Percentiles rank a stretch among this genome's conserved stretches.
These are phyloP conservation scores for Aspergillus incahuasiensis DNA, from an alignment of 495 filamentous ascomycete species.

Conservation along the genomic window DNA sequence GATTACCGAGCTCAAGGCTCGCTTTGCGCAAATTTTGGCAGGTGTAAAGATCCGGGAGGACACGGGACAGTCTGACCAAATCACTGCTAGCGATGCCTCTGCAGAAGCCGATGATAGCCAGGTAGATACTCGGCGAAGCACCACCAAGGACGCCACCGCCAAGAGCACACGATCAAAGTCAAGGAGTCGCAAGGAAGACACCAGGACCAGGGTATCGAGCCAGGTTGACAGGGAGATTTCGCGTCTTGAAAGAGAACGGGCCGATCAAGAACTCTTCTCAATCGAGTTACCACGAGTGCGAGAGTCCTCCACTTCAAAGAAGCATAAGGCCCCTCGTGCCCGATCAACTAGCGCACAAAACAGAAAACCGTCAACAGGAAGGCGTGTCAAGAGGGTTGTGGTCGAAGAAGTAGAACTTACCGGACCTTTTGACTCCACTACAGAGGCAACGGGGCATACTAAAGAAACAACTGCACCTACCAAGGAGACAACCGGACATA, in stretches of 20 bases:
- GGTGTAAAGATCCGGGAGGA: constrained; percentile 28
- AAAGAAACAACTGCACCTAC: constrained; percentile 6
- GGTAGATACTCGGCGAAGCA: constrained; percentile 32
- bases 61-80: constrained; percentile 28
- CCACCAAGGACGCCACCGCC: constrained; percentile 31
- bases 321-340: constrained; percentile 19
- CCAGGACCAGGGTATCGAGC: constrained; percentile 30
- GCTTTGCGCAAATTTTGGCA: constrained; percentile 26
- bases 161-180: constrained; percentile 32
- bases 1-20: constrained; percentile 44
- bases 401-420: constrained; percentile 37
- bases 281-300: constrained; percentile 29
- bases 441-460: constrained; percentile 33
- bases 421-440: constrained; percentile 25
- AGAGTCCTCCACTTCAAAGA: constrained; percentile 22
- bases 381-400: constrained; percentile 43
- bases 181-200: constrained; percentile 31
- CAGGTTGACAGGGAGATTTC: constrained; percentile 45
- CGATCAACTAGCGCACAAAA: constrained; percentile 2
- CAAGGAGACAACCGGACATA: constrained; percentile 33
- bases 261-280: constrained; percentile 45
- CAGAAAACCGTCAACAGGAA: constrained; percentile 39
- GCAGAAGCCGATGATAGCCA: constrained; percentile 35
- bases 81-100: constrained; percentile 24
- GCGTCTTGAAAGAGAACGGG: constrained; percentile 38